A percentile compares a stretch with the other conserved stretches of the same genome.
Conservation (phyloP, 768 basidiomycete species). For the Boletus huronensis region DNA sequence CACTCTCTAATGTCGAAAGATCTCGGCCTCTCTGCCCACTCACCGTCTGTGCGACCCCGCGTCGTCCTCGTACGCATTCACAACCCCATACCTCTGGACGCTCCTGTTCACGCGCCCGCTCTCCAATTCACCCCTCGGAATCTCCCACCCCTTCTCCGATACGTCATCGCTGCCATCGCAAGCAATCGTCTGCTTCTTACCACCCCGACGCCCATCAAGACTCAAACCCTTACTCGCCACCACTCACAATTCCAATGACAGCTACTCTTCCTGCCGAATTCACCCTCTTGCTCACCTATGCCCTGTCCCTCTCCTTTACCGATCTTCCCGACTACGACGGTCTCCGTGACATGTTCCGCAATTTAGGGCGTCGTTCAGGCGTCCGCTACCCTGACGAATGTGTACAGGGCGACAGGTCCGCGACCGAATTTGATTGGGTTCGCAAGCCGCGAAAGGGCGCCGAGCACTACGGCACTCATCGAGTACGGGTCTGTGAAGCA, state of each 20-base stretch:
- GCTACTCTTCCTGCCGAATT: conserved; percentile 79
- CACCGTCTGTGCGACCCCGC: conserved; percentile 5
- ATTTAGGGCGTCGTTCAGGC: conserved; percentile 51
- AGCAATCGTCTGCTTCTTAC: conserved; percentile 17
- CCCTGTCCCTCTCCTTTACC: conserved; percentile 79
- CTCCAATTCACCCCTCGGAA: conserved; percentile 6
- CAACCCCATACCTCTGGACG: conserved; percentile 18
- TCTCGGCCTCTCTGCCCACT: conserved; percentile 13
- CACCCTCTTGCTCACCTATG: conserved; percentile 73
- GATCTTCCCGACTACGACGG: conserved; percentile 89
- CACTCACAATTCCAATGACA: conserved; percentile 52
- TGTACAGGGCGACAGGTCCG: conserved; percentile 13
- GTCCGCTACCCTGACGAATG: conserved; percentile 36
- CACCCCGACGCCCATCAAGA: conserved; percentile 15
- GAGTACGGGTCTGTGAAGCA: conserved; percentile 33
- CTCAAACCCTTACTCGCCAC: conserved; percentile 5
- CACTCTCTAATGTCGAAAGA: conserved; percentile 12
- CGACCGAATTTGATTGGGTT: conserved; percentile 44
- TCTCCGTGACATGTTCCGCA: conserved; percentile 67
- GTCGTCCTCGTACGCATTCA: conserved; percentile 14
- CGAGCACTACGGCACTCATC: conserved; percentile 21
- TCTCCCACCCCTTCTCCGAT: conserved; percentile 19
- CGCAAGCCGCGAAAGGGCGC: conserved; percentile 33
- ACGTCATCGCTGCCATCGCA: conserved; percentile 17
- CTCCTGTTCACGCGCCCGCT: conserved; percentile 5